Base-by-base conservation (phyloP, 768 basidiomycete genomes). In the Lentinula guzmanii region DNA sequence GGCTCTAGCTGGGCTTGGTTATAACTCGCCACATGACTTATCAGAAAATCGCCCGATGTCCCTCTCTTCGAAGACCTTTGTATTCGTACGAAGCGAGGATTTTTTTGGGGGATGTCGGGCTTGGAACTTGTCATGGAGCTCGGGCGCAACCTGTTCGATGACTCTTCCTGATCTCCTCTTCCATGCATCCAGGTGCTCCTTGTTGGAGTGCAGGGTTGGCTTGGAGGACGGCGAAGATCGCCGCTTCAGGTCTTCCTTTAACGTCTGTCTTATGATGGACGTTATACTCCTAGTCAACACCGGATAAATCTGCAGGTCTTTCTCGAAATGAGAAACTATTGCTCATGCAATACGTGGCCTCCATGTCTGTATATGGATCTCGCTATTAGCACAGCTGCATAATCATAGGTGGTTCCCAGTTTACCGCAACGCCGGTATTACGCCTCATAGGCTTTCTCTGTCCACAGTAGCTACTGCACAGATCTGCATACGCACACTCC, bases 1-100 rank as follows among this genome's bases (percentile, higher is more conserved):
- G 85, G 75, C 82, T 76, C 83, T 84, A 79, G 84, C 82, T 66
- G 87, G 77, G 81, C 72, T 83, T 76, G 75, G 80, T 74, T 75
- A 73, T 80, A 81, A 86, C 68, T 28, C 67, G 75, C 77, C 76
- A 75, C 82, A 79, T 80, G 79, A 72, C 84, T 81, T 82, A 89
- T 85, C 86, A 87, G 86, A 86, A 82, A 89, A 73, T 64, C 76
- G 74, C 68, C 74, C 63, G 65, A 66, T 69, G 48, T 65, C 28
- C 65, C 62, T 65, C 63, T 67, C 64, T 65, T 72, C 76, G 63
- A 80, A 80, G 82, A 84, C 76, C 75, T 72, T 75, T 62, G 64
- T 39, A 60, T 56, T 64, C 65, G 68, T 71, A 66, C 63, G 64
- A 66, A 77, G 75, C 73, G 76, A 67, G 71, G 67, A 67, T 64